Evolutionary conservation across 163 green algal genomes (phyloP).

Genomic region (Chloroidium sp.): DNA sequence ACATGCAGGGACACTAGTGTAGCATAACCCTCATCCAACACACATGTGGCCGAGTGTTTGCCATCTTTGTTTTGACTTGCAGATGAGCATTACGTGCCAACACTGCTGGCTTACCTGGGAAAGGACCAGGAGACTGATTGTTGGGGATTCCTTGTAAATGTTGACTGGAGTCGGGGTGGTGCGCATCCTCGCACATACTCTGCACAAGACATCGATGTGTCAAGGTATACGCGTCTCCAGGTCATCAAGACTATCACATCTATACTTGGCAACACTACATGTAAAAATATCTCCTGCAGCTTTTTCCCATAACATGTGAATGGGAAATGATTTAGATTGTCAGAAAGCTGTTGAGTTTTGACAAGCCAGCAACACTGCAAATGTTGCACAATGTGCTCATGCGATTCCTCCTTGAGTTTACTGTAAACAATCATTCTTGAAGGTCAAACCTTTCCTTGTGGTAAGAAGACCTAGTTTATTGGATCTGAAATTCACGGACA

Average conservation of each 20-base stretch:
- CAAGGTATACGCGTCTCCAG: background rate
- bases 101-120: slow-evolving; percentile 14
- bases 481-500: too few species aligned
- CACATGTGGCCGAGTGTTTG: background rate
- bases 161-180: slow-evolving; percentile 5
- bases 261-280: background rate
- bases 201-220: background rate
- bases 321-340: too few species aligned
- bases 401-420: too few species aligned
- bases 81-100: slow-evolving; percentile 26
- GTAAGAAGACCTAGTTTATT: too few species aligned
- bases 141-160: slow-evolving; percentile 5
- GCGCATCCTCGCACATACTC: slow-evolving; percentile 10
- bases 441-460: too few species aligned
- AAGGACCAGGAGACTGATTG: slow-evolving; percentile 13
- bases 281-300: background rate
- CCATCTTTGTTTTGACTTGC: slow-evolving; percentile 4
- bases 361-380: too few species aligned
- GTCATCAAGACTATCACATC: too few species aligned
- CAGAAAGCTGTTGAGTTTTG: too few species aligned
- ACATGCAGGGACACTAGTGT: background rate
- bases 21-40: background rate
- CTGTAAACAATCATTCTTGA: too few species aligned
- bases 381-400: too few species aligned
- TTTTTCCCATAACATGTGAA: background rate